Percentiles rank a stretch among this genome's conserved stretches.
These are phyloP conservation scores for Xylariaceae sp. DNA, from an alignment of 2,329 filamentous ascomycete species.

Conservation along the genomic window DNA sequence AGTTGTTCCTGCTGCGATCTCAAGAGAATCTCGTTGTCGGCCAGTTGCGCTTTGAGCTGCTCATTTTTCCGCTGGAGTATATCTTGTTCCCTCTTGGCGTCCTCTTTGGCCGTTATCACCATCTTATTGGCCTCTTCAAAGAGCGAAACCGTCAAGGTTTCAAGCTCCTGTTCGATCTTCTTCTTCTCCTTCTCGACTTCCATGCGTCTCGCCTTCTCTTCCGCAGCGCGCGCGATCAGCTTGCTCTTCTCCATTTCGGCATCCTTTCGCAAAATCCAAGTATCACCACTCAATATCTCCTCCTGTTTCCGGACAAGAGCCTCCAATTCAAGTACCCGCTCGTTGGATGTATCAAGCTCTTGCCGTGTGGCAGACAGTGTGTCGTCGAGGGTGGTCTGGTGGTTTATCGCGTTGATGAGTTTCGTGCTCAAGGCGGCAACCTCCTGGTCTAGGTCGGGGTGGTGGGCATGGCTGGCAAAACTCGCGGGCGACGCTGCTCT, in stretches of 20 bases:
- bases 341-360: slow-evolving; percentile 69
- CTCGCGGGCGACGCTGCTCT: slow-evolving; percentile 45
- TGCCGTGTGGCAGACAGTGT: slow-evolving; percentile 74
- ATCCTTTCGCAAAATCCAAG: slow-evolving; percentile 68
- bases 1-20: slow-evolving; percentile 91
- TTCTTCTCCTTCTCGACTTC: slow-evolving; percentile 74
- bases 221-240: slow-evolving; percentile 53
- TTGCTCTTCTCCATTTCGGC: slow-evolving; percentile 66
- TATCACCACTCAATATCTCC: slow-evolving; percentile 65
- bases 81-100: slow-evolving; percentile 80
- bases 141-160: slow-evolving; percentile 83
- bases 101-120: slow-evolving; percentile 87
- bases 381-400: slow-evolving; percentile 89
- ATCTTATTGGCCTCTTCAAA: slow-evolving; percentile 99
- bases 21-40: slow-evolving; percentile 79
- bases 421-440: slow-evolving; percentile 90
- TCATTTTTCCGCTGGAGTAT: slow-evolving; percentile 78
- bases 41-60: slow-evolving; percentile 76
- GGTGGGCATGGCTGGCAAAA: slow-evolving; percentile 36
- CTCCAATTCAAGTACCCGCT: slow-evolving; percentile 65
- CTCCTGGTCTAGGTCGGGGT: slow-evolving; percentile 61
- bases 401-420: slow-evolving; percentile 94
- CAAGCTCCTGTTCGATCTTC: slow-evolving; percentile 85
- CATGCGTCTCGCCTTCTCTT: slow-evolving; percentile 60
- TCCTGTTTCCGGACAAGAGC: slow-evolving; percentile 59